phyloP scores from a whole-genome alignment of 352 stramenopile genomes.

The Phytophthora crassamura region DNA sequence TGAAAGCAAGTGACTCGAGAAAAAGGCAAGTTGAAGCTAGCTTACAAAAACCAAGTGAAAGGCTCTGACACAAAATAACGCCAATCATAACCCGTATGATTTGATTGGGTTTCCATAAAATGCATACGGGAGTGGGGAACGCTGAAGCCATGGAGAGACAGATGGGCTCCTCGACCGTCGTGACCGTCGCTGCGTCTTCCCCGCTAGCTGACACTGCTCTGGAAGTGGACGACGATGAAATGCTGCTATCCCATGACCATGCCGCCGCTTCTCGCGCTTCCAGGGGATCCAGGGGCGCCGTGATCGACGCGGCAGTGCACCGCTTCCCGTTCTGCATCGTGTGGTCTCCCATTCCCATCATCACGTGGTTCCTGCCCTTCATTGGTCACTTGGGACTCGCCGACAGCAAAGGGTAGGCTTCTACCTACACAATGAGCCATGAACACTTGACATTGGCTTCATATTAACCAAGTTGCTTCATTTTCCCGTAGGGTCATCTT shows the following conservation, averaged over 20 bases:
- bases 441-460: not conserved
- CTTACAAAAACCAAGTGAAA: conserved; percentile 8
- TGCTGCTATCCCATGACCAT: conserved; percentile 23
- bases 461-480: conserved; percentile 13
- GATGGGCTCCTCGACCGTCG: not conserved
- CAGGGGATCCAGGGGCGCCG: not conserved
- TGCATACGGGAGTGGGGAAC: no score
- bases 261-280: conserved; percentile 3
- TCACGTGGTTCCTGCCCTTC: conserved; percentile 95
- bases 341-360: conserved; percentile 90
- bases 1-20: no score
- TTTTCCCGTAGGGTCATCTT: conserved; percentile 95
- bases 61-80: not conserved
- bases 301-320: conserved; percentile 45
- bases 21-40: conserved; percentile 12
- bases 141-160: no score
- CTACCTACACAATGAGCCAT: not conserved
- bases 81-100: not conserved
- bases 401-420: conserved; percentile 76
- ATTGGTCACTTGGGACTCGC: conserved; percentile 96
- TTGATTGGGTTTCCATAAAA: not conserved
- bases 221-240: conserved; percentile 17
- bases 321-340: conserved; percentile 94
- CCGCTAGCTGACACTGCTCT: conserved; percentile 2
- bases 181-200: conserved; percentile 2